A percentile compares a stretch with the other conserved stretches of the same genome.
Conservation (phyloP, 352 stramenopile genomes). For the Lagenidium giganteum region DNA sequence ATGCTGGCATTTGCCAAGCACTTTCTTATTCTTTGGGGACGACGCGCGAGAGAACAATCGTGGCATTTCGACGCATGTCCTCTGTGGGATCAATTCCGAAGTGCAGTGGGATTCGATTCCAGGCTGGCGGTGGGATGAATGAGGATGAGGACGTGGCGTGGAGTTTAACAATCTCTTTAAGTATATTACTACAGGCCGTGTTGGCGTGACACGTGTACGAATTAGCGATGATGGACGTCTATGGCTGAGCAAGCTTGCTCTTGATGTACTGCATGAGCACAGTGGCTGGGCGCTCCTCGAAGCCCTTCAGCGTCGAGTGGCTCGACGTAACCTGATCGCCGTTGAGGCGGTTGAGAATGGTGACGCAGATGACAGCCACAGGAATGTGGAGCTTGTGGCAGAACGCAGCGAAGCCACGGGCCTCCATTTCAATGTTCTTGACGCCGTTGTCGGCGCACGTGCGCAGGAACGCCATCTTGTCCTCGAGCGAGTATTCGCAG, state of each 20-base stretch:
- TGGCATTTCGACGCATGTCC: neutral
- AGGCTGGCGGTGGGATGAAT: neutral
- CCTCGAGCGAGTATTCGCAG: slow-evolving; percentile 71
- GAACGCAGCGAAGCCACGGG: slow-evolving; percentile 60
- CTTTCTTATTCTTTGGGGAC: no score
- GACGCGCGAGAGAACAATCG: neutral
- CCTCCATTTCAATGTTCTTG: slow-evolving; percentile 87
- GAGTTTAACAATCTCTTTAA: neutral
- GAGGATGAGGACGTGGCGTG: neutral
- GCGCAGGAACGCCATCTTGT: slow-evolving; percentile 74
- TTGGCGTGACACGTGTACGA: no score
- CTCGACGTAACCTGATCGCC: slow-evolving; percentile 66
- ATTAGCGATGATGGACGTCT: neutral
- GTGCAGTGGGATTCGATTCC: neutral
- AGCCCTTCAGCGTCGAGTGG: slow-evolving; percentile 54
- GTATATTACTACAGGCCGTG: neutral
- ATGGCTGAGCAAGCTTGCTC: slow-evolving; percentile 26
- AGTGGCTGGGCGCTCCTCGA: slow-evolving; percentile 48
- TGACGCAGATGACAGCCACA: slow-evolving; percentile 68
- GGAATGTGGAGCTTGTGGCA: slow-evolving; percentile 76
- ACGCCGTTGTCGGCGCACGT: slow-evolving; percentile 44
- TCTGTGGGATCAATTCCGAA: neutral
- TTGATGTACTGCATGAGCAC: slow-evolving; percentile 78
- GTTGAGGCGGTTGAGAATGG: slow-evolving; percentile 73
- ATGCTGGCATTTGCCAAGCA: no score